Base-by-base conservation (phyloP, 108 stramenopile genomes). In the Skeletonema menzelii region DNA sequence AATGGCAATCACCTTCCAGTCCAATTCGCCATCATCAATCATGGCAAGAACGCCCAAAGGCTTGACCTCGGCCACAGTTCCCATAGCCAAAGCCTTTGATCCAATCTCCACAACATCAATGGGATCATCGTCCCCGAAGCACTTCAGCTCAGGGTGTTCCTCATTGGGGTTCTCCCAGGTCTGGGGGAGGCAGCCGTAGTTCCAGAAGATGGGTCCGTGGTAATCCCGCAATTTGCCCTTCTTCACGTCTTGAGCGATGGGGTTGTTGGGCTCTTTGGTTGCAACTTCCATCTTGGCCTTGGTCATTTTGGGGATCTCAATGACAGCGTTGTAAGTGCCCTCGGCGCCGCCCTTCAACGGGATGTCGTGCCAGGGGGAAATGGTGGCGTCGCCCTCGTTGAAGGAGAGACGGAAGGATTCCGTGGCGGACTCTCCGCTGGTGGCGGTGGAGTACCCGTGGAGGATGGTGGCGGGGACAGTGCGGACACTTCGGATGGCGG, bases 1-100 rank as follows among this genome's bases (percentile, higher is more conserved):
- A 69, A 99, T 86, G 66, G 93, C 97, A 65, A 99, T 77, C 12
- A 79, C 78, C 94, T 99, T 99, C 99, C 99, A 99, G 87, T 99
- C 99, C 77, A 99, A 87, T 85, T 99, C 99, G 38, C 99, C 99
- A 77, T 99, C 98, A 70, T 99, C 99, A 82, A 99, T 99, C 99
- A 99, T 99, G 82, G 98, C 99, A 59, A 99, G 79, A 56, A 97
- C 95, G 56, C 99, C 99, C 27, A 99, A 85, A 7, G 95, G 85
- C 89, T 98, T 98, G 76, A 99, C 97, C 65, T 87, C 84, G 58
- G 87, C 88, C 64, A 99, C 96, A 56, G 93, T 61, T 69, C 99
- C 98, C 89, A 89, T 87, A 22, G 67, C 76, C 38, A 95, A 73
- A 15, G 90, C 72, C 37, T 78, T 72, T 30, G 86, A 84, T 17